Evolutionary conservation across 768 basidiomycete genomes (phyloP), one percentile per base, ranked within the genome.

Genomic region (Termitomyces sp.): DNA sequence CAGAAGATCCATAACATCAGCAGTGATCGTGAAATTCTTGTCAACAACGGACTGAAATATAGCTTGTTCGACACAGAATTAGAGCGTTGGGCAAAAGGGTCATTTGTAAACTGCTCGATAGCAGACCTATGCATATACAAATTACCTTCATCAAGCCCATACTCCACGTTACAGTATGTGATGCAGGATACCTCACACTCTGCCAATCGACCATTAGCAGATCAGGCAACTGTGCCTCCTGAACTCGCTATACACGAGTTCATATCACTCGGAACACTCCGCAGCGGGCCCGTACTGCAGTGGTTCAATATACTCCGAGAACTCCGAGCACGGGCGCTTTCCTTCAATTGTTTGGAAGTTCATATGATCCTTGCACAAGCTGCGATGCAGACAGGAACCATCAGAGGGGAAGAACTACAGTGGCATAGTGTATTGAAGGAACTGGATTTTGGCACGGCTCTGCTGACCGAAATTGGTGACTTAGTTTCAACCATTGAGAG

Each of bases 301-400:
- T 82, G 80, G 81, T 62, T 74, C 36, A 83, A 83, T 54, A 73
- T 83, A 36, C 54, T 71, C 12, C 71, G 75, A n/a, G 78, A 78
- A 56, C 57, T 83, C n/a, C 68, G 69, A 7, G 67, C 68, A 7
- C 66, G 70, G 20, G 58, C 60, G 0, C 57, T 84, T 51, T 71
- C 68, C 9, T 75, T 84, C 52, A 64, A 67, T 22, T 53, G 60
- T 7, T 65, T 67, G 0, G 75, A 73, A 16, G 74, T 83, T 0
- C 70, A 79, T 54, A 51, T 68, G 0, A 66, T 83, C 0, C 22
- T 83, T 1, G 65, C 61, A 10, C 82, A 82, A 52, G 69, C 79
- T 18, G 69, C 67, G 1, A 74, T 70, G 54, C 78, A 84, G 55
- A 64, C 74, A 4, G 79, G 79, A 2, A 25, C n/a, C 64, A 6